phyloP scores from a whole-genome alignment of 2,329 filamentous ascomycete species.

The Amesomyces nigricolor region DNA sequence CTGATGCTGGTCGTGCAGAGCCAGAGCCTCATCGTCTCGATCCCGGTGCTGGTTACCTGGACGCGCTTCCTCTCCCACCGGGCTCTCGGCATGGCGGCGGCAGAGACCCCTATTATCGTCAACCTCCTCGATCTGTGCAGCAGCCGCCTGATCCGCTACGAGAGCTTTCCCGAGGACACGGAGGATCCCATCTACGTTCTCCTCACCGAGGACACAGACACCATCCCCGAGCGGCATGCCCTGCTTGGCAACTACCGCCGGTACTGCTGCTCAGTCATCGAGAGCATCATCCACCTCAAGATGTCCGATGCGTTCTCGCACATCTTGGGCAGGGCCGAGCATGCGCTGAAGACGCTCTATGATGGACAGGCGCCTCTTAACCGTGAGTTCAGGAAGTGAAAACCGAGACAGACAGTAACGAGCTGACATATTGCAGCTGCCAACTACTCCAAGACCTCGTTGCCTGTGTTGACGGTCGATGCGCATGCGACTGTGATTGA shows the following conservation, averaged over 20 bases:
- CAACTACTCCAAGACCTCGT: constrained; percentile 62
- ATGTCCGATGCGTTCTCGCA: constrained; percentile 81
- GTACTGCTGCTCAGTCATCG: constrained; percentile 83
- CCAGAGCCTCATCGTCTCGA: constrained; percentile 85
- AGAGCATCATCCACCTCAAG: constrained; percentile 75
- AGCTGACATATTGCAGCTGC: constrained; percentile 37
- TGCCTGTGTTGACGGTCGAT: constrained; percentile 73
- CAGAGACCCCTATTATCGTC: constrained; percentile 61
- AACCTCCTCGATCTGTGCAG: constrained; percentile 78
- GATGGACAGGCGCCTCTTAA: constrained; percentile 62
- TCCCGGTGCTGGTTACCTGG: constrained; percentile 87
- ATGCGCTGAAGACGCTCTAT: constrained; percentile 69
- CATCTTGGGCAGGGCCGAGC: constrained; percentile 74
- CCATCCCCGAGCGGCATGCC: constrained; percentile 84
- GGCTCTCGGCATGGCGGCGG: constrained; percentile 58
- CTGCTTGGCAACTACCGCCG: constrained; percentile 94
- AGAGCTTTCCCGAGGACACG: constrained; percentile 75
- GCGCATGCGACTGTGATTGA: constrained; percentile 87
- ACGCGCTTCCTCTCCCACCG: constrained; percentile 71
- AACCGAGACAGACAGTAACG: neutral
- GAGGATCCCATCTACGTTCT: constrained; percentile 76
- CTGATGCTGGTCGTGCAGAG: constrained; percentile 74
- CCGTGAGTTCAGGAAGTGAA: constrained; percentile 40
- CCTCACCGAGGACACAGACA: constrained; percentile 90
- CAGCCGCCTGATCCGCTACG: constrained; percentile 78